Evolutionary conservation across 1,284 basidiomycete species (phyloP).

Genomic region (Tilletia caries): DNA sequence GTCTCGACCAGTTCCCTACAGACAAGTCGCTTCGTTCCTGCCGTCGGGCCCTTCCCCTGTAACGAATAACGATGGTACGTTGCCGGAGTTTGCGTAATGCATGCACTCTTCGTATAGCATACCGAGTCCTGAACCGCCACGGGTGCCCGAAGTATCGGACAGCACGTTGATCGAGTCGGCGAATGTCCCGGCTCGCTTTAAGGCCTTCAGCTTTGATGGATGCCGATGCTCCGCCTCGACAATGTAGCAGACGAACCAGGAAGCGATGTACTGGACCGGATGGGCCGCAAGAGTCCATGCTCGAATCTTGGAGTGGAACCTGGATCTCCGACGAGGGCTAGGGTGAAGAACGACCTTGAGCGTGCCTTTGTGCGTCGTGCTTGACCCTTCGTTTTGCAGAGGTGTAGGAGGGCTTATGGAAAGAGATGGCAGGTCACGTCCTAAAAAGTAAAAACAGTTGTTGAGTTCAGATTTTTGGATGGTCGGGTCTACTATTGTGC

Average conservation of each 20-base stretch:
- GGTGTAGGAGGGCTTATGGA: no score
- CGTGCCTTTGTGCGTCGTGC: background rate
- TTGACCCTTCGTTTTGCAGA: background rate
- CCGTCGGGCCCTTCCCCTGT: no score
- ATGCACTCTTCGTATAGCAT: conserved; percentile 1
- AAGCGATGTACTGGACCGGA: no score
- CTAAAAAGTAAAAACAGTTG: no score
- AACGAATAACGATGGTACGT: no score
- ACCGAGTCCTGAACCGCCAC: background rate
- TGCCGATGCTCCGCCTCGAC: background rate
- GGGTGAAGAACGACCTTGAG: background rate
- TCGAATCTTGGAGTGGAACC: background rate
- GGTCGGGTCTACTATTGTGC: no score
- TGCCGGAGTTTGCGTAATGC: background rate
- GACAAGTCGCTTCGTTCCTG: no score
- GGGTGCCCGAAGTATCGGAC: background rate
- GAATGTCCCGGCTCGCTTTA: background rate
- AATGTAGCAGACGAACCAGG: no score
- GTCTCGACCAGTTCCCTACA: no score
- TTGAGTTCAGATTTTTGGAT: no score
- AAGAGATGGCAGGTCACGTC: no score
- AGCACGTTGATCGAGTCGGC: no score
- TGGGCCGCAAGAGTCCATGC: background rate
- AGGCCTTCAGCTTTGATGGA: background rate
- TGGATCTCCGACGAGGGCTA: background rate